phyloP scores from a whole-genome alignment of 1,284 basidiomycete species.

The Cutaneotrichosporon spelunceum region DNA sequence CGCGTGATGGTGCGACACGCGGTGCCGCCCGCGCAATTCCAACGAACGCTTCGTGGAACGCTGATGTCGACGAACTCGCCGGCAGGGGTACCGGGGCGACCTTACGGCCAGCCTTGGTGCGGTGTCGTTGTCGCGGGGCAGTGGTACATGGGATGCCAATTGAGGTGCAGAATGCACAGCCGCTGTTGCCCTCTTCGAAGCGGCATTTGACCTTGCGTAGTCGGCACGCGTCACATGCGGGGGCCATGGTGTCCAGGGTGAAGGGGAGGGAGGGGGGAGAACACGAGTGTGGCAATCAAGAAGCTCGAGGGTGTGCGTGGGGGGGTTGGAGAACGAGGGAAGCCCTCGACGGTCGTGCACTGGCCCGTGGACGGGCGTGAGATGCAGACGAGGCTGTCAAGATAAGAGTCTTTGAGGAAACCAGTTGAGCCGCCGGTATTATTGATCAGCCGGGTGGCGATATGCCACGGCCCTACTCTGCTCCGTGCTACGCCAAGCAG shows the following conservation, averaged over 20 bases:
- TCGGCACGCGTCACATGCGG: conserved; percentile 16
- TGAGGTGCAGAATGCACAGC: conserved; percentile 14
- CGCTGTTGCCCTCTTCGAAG: not conserved
- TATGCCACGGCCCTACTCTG: no score
- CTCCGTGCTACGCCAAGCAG: no score
- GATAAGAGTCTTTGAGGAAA: not conserved
- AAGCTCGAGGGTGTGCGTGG: not conserved
- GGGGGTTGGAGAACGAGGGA: not conserved
- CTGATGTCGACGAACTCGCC: not conserved
- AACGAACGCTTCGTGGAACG: not conserved
- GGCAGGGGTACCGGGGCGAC: not conserved
- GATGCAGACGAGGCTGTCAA: not conserved
- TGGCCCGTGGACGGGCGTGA: not conserved
- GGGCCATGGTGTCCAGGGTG: not conserved
- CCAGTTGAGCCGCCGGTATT: not conserved
- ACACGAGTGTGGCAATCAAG: not conserved
- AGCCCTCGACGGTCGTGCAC: not conserved
- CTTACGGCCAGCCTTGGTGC: conserved; percentile 9
- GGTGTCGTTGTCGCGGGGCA: conserved; percentile 9
- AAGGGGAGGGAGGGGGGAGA: not conserved
- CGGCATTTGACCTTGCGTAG: conserved; percentile 17
- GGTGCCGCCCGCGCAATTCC: not conserved
- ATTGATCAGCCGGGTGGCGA: not conserved
- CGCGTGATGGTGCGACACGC: not conserved
- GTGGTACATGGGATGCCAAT: conserved; percentile 14